Percentiles rank a stretch among this genome's conserved stretches.
Evolutionary conservation across 2,329 filamentous ascomycete genomes (phyloP).

Genomic region (Verticillium alfalfae): DNA sequence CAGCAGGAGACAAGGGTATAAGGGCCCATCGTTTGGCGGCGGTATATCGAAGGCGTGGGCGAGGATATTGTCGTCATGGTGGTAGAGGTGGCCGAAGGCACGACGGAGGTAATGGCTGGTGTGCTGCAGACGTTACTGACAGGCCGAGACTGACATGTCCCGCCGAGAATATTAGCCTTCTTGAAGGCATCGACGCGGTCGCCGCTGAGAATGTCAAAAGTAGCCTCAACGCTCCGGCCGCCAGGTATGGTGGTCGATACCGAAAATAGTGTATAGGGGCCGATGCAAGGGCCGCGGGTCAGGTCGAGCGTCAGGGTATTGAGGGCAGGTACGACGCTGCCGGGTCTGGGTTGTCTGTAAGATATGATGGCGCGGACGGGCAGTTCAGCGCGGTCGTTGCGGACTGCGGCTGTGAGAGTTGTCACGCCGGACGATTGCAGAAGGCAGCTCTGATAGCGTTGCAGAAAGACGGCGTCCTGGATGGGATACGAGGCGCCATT

Average conservation of each 20-base stretch:
- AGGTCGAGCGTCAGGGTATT: conserved; percentile 30
- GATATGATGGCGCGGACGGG: conserved; percentile 35
- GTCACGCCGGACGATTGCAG: conserved; percentile 33
- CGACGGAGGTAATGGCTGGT: not conserved
- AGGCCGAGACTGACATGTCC: conserved; percentile 35
- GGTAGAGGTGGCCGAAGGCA: conserved; percentile 5
- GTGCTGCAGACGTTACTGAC: conserved; percentile 21
- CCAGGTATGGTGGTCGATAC: conserved; percentile 37
- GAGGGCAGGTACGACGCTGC: conserved; percentile 36
- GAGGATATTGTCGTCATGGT: conserved; percentile 18
- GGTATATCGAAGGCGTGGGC: conserved; percentile 24
- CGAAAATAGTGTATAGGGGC: conserved; percentile 42
- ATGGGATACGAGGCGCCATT: conserved; percentile 51
- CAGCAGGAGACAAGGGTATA: conserved; percentile 42
- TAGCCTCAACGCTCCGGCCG: conserved; percentile 35
- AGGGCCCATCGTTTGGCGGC: conserved; percentile 32
- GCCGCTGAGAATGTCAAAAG: conserved; percentile 38
- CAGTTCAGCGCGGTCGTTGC: conserved; percentile 37
- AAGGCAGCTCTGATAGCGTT: conserved; percentile 52
- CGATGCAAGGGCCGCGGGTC: conserved; percentile 35
- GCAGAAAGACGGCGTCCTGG: conserved; percentile 49
- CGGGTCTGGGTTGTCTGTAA: conserved; percentile 31
- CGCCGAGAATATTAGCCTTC: conserved; percentile 34
- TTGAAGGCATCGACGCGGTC: conserved; percentile 41
- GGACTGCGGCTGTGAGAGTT: conserved; percentile 40